Percentiles rank a stretch among this genome's conserved stretches.
Conservation (phyloP, 169 alveolate genomes). For the Plasmodium yoelii region DNA sequence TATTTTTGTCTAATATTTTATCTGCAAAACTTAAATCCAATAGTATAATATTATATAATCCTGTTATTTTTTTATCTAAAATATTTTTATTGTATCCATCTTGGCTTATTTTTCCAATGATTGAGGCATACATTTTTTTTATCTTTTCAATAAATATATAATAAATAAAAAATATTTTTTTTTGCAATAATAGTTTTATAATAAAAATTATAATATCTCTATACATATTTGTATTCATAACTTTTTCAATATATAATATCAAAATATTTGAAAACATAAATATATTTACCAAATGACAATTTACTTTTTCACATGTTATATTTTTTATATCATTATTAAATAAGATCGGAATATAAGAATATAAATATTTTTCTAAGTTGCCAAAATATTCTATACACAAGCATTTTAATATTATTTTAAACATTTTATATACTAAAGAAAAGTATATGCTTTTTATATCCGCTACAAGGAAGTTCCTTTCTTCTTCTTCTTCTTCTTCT, state of each 20-base stretch:
- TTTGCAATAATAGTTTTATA: slow-evolving; percentile 38
- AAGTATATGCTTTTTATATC: slow-evolving; percentile 65
- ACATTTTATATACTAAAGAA: slow-evolving; percentile 36
- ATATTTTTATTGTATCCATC: slow-evolving; percentile 18
- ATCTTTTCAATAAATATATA: slow-evolving; percentile 5
- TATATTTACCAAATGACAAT: slow-evolving; percentile 67
- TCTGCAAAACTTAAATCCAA: slow-evolving; percentile 63
- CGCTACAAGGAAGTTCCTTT: slow-evolving; percentile 33
- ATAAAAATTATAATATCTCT: slow-evolving; percentile 40
- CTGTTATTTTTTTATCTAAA: slow-evolving; percentile 62
- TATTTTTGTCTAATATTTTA: slow-evolving; percentile 57
- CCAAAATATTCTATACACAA: slow-evolving; percentile 60
- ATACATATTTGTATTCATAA: slow-evolving; percentile 40
- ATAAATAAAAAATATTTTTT: slow-evolving; percentile 36
- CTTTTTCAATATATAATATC: slow-evolving; percentile 51
- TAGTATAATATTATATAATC: slow-evolving; percentile 49
- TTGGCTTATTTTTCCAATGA: background rate
- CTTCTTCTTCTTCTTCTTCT: background rate
- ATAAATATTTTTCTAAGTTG: slow-evolving; percentile 32
- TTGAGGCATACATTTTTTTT: background rate
- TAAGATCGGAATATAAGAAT: slow-evolving; percentile 37
- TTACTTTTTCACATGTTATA: slow-evolving; percentile 56
- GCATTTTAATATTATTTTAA: slow-evolving; percentile 44
- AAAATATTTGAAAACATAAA: slow-evolving; percentile 60
- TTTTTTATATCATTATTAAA: slow-evolving; percentile 47